phyloP scores from a whole-genome alignment of 2,329 filamentous ascomycete genomes.

The Stachybotrys chlorohalonatus region DNA sequence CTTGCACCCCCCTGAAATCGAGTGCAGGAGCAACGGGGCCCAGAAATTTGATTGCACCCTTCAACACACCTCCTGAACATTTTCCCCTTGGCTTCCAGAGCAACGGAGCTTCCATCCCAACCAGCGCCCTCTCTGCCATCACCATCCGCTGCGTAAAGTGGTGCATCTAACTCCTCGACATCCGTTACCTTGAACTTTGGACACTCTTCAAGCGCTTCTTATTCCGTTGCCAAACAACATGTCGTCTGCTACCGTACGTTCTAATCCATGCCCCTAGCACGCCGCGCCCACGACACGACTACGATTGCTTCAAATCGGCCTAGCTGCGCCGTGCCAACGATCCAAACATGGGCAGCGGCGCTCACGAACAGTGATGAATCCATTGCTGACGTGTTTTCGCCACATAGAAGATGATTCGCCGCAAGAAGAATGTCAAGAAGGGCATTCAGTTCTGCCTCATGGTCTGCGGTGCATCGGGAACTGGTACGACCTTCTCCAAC shows the following conservation, averaged over 20 bases:
- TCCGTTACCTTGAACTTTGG: not conserved
- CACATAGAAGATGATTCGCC: slow-evolving; percentile 82
- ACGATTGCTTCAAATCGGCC: not conserved
- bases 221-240: not conserved
- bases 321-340: not conserved
- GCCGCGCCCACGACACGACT: slow-evolving; percentile 3
- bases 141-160: not conserved
- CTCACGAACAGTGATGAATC: not conserved
- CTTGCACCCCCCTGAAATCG: slow-evolving; percentile 14
- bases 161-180: not conserved
- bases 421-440: slow-evolving; percentile 99
- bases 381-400: slow-evolving; percentile 13
- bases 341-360: not conserved
- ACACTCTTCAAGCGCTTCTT: not conserved
- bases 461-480: slow-evolving; percentile 98
- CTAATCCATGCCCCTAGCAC: not conserved
- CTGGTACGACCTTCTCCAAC: slow-evolving; percentile 54
- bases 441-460: slow-evolving; percentile 99
- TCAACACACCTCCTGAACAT: slow-evolving; percentile 20
- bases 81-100: slow-evolving; percentile 18
- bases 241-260: slow-evolving; percentile 1
- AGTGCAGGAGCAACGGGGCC: slow-evolving; percentile 15
- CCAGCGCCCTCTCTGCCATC: not conserved
- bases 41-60: not conserved
- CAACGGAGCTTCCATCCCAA: slow-evolving; percentile 13